phyloP scores from a whole-genome alignment of 2,329 filamentous ascomycete species.

The Pseudogymnoascus sp. region DNA sequence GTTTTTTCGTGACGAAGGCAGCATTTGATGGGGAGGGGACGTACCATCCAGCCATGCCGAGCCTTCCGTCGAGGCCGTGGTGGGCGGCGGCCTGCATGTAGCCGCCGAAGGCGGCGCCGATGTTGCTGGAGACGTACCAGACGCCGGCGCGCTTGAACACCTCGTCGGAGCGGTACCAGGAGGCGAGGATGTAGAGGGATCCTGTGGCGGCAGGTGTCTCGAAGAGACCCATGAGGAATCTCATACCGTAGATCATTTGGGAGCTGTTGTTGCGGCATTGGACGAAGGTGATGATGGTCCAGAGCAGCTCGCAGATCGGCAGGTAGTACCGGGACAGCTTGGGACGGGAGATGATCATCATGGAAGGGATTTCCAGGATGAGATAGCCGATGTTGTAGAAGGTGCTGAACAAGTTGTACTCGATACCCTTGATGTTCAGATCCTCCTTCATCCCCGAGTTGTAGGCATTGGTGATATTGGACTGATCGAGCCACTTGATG shows the following conservation, averaged over 20 bases:
- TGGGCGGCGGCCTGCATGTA: conserved; percentile 41
- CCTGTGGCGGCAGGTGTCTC: conserved; percentile 9
- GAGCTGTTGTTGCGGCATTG: conserved; percentile 20
- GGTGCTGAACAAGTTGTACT: conserved; percentile 16
- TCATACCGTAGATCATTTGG: conserved; percentile 31
- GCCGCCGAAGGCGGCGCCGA: background rate
- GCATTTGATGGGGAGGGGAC: background rate
- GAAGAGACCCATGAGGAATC: conserved; percentile 34
- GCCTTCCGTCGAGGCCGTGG: conserved; percentile 18
- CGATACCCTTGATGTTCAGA: conserved; percentile 35
- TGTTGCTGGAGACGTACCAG: background rate
- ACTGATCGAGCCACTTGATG: conserved; percentile 38
- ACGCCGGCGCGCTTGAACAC: conserved; percentile 12
- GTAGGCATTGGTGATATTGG: conserved; percentile 37
- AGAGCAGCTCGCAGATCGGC: conserved; percentile 10
- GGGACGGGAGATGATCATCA: background rate
- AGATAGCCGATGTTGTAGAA: background rate
- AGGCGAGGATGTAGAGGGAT: conserved; percentile 9
- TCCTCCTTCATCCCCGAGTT: conserved; percentile 41
- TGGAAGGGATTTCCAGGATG: background rate
- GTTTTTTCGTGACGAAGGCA: background rate
- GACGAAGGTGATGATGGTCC: conserved; percentile 11
- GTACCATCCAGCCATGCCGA: conserved; percentile 17
- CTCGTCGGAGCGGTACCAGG: conserved; percentile 15
- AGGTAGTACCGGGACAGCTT: conserved; percentile 14